A percentile compares a stretch with the other conserved stretches of the same genome.
phyloP scores from a whole-genome alignment of 2,329 filamentous ascomycete species.

The Stenocarpella maydis region DNA sequence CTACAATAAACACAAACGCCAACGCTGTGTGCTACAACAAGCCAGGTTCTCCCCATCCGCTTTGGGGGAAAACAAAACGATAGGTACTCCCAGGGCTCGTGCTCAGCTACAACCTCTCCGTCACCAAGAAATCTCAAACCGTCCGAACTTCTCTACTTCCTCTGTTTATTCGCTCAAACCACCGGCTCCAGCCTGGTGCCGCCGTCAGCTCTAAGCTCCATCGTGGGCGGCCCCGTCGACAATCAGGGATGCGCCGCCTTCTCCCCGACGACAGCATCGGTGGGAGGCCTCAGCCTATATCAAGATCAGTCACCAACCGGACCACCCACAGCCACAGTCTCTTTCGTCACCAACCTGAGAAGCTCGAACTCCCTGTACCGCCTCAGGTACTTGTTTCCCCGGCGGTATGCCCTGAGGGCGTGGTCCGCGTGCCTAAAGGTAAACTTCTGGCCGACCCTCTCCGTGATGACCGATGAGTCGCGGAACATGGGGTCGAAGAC shows the following conservation, averaged over 20 bases:
- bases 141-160: too few relatives aligned
- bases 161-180: background rate
- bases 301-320: background rate
- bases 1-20: slow-evolving; percentile 21
- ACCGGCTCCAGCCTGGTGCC: background rate
- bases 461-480: slow-evolving; percentile 70
- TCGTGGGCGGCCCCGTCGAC: background rate
- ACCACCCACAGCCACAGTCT: background rate
- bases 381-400: slow-evolving; percentile 71
- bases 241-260: background rate
- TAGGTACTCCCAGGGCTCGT: background rate
- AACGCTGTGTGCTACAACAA: slow-evolving; percentile 17
- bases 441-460: slow-evolving; percentile 61
- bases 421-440: slow-evolving; percentile 55
- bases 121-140: background rate
- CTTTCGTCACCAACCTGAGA: slow-evolving; percentile 61
- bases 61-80: background rate
- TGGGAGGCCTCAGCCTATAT: slow-evolving; percentile 27
- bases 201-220: background rate
- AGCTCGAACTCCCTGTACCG: slow-evolving; percentile 82
- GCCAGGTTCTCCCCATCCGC: background rate
- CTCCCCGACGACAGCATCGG: background rate
- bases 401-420: slow-evolving; percentile 76
- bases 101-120: background rate
- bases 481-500: slow-evolving; percentile 90